Base-by-base conservation (phyloP, 441 rosid species). In the Iberis amara region DNA sequence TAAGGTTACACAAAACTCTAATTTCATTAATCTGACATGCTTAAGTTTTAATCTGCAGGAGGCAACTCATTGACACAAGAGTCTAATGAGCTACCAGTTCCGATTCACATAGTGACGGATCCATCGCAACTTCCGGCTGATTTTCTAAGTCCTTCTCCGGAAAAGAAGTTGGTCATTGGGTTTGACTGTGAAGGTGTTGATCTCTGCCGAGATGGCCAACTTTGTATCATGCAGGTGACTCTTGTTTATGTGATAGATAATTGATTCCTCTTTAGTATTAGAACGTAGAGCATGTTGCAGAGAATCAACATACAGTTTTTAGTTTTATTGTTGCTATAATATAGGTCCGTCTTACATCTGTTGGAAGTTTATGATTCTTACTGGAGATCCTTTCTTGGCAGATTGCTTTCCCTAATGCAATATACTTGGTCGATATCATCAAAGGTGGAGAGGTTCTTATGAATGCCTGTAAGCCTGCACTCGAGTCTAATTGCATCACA, bases 161-260 rank as follows among this genome's bases (percentile, higher is more conserved):
- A 75, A 38, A 74, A 53, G 51, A 76, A 69, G 14, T 46, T 91
- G 67, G 78, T 85, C 52, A 59, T 91, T 47, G 98, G 96, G 27
- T 85, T 91, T 71, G 98, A 91, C 57, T 91, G 96, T 15, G 96
- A 91, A 59, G 98, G 96, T 41, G 85, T 83, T 55, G 80, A 85
- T 69, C 86, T 91, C 2, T 87, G 95, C 59, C 81, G 96, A 13
- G 67, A 72, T 59, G 98, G 98, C 12, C 68, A 61, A 18, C 96
- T 91, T 47, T 91, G 98, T 71, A 66, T 91, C 51, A 85, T 91
- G 95, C 98, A 91, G 96, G 98, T 86, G 43, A 42, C 42, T 26
- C 39, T 33, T 63, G 6, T 27, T 23, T 33, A 8, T 61, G 39
- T 27, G n/a, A n/a, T n/a, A n/a, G n/a, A 24, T 18, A 8, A 12